phyloP scores from a whole-genome alignment of 345 rosid species.

The Pugionium cornutum region DNA sequence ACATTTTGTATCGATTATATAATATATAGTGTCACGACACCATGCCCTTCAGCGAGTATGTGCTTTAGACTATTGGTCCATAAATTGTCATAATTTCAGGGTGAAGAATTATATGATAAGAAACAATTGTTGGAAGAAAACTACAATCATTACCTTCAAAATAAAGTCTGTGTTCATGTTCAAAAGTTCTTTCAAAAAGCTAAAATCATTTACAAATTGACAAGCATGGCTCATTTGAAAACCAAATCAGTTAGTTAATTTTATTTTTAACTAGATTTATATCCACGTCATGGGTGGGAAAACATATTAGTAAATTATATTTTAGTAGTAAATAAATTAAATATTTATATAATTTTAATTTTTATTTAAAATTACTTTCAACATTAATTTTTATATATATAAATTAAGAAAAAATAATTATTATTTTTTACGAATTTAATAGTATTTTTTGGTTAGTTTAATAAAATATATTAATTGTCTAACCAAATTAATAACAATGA shows the following conservation, averaged over 20 bases:
- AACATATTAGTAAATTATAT: too few species aligned
- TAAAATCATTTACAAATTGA: constrained; percentile 36
- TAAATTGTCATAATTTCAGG: constrained; percentile 25
- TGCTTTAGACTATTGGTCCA: constrained; percentile 32
- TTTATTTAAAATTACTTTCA: too few species aligned
- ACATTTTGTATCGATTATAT: constrained; percentile 21
- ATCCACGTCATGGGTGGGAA: too few species aligned
- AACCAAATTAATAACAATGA: too few species aligned
- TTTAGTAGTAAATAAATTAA: too few species aligned
- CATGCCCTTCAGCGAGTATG: constrained; percentile 31
- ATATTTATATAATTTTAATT: too few species aligned
- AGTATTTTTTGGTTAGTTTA: too few species aligned
- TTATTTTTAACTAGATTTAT: not conserved
- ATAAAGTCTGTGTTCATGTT: constrained; percentile 39
- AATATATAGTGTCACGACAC: constrained; percentile 29
- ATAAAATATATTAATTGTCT: too few species aligned
- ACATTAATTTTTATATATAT: too few species aligned
- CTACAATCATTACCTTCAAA: constrained; percentile 34
- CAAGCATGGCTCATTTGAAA: constrained; percentile 34
- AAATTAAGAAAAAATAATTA: too few species aligned
- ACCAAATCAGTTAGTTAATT: constrained; percentile 18
- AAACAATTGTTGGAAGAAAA: constrained; percentile 34
- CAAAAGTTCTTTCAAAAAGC: constrained; percentile 33
- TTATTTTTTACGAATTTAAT: too few species aligned
- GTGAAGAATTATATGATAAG: constrained; percentile 27